Base-by-base conservation (phyloP, 148 eudicot species). In the Talinum fruticosum region DNA sequence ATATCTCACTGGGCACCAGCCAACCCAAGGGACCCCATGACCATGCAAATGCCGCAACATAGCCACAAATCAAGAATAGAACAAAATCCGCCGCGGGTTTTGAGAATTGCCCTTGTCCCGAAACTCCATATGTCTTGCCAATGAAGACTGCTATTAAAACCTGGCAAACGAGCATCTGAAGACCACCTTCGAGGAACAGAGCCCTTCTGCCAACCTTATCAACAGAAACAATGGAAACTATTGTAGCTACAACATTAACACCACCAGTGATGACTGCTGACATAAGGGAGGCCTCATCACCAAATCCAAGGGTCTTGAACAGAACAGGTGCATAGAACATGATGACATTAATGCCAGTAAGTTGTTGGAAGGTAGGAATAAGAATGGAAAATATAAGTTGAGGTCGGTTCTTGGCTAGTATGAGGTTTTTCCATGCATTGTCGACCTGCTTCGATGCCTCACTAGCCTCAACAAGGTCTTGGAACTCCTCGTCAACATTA, bases 21-120 rank as follows among this genome's bases (percentile, higher is more conserved):
- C 81, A 82, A 4, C 85, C 88, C 18, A 86, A 72, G 0, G 88
- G 85, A 1, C 88, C 88, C 88, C 88, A 86, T 34, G 88, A 86
- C 88, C 88, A 86, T 19, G 88, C 88, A 49, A 83, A 86, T 0
- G 83, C 85, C 0, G 88, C 79, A 0, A 86, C 88, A 15, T 81
- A 86, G 12, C 73, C 73, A 53, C 88, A 86, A 0, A 86, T 77
- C 66, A 86, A 47, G 67, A 83, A 59, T 29, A 86, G 83, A 21
- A 86, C 83, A 21, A 83, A 33, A 2, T 73, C 66, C 0, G 84
- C 88, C 36, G 53, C 30, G 19, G 66, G 38, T 29, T 76, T 76
- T 59, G 82, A n/a, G 29, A 86, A 79, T 45, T 41, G 44, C 8
- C 86, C 80, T 19, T 73, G 49, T 62, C 85, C 86, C 0, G 79